Percentiles rank a stretch among this genome's conserved stretches.
Conservation (phyloP, 2,329 filamentous ascomycete genomes). For the Fusarium sp. region DNA sequence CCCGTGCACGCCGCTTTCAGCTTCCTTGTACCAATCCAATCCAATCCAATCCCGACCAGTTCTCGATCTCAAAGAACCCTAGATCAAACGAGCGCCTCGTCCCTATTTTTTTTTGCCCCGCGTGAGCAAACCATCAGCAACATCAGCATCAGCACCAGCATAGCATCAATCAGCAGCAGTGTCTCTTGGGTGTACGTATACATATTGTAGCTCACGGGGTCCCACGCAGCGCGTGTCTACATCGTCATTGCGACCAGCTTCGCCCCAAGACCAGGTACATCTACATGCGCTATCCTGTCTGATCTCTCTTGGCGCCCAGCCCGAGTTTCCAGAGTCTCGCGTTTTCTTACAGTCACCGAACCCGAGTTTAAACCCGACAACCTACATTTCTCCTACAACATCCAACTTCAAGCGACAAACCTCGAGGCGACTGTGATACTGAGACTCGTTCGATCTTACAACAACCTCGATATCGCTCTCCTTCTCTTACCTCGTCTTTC, state of each 20-base stretch:
- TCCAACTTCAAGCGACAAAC: slow-evolving; percentile 15
- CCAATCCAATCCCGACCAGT: slow-evolving; percentile 10
- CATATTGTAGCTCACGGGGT: slow-evolving; percentile 22
- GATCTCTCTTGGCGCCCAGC: slow-evolving; percentile 40
- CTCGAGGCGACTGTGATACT: slow-evolving; percentile 4
- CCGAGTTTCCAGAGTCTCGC: slow-evolving; percentile 30
- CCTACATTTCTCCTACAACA: slow-evolving; percentile 8
- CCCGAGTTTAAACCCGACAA: slow-evolving; percentile 22
- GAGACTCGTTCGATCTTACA: background rate
- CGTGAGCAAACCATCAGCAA: slow-evolving; percentile 28
- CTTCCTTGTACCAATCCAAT: slow-evolving; percentile 21
- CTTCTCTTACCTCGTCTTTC: slow-evolving; percentile 3
- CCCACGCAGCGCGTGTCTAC: slow-evolving; percentile 20
- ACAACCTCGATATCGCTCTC: background rate
- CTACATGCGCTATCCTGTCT: slow-evolving; percentile 33
- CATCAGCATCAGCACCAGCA: slow-evolving; percentile 28
- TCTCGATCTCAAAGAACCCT: slow-evolving; percentile 20
- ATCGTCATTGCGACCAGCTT: slow-evolving; percentile 29
- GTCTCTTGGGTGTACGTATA: slow-evolving; percentile 6
- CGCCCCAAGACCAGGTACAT: slow-evolving; percentile 25
- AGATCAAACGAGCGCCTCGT: slow-evolving; percentile 16
- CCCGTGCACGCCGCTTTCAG: slow-evolving; percentile 37
- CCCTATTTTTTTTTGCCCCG: slow-evolving; percentile 32
- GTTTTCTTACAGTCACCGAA: slow-evolving; percentile 30
- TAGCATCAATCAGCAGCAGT: slow-evolving; percentile 23